A percentile compares a stretch with the other conserved stretches of the same genome.
phyloP scores from a whole-genome alignment of 768 basidiomycete genomes.

The Brasilioporus rufonigricans region DNA sequence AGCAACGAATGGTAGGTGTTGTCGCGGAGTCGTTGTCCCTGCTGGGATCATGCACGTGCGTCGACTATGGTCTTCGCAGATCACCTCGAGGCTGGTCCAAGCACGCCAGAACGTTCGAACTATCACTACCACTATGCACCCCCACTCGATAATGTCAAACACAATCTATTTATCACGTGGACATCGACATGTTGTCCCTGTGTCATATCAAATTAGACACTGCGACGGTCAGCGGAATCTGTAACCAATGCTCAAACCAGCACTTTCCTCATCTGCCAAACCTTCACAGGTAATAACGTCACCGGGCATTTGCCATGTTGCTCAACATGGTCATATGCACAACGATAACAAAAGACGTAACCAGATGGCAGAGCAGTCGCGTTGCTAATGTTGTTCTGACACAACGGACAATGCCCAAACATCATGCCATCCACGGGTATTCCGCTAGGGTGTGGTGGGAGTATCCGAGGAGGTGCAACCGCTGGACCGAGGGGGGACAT shows the following conservation, averaged over 20 bases:
- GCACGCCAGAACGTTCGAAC: no score
- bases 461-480: conserved; percentile 73
- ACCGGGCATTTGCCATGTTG: conserved; percentile 81
- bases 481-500: conserved; percentile 61
- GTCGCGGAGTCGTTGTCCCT: neutral
- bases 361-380: conserved; percentile 90
- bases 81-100: neutral
- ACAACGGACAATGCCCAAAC: conserved; percentile 88
- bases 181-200: conserved; percentile 3
- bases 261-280: conserved; percentile 87
- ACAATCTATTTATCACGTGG: conserved; percentile 2
- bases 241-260: conserved; percentile 53
- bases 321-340: conserved; percentile 81
- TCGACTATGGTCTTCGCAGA: neutral
- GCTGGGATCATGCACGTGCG: conserved; percentile 23
- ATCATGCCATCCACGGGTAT: conserved; percentile 56
- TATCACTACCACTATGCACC: no score
- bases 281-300: conserved; percentile 70
- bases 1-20: neutral
- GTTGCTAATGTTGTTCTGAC: conserved; percentile 69
- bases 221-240: neutral
- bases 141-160: neutral
- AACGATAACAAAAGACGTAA: conserved; percentile 94
- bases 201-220: conserved; percentile 7
- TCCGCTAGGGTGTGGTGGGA: conserved; percentile 72